Base-by-base conservation (phyloP, 192 early-diverging fungal species). In the Dissophora ornata region DNA sequence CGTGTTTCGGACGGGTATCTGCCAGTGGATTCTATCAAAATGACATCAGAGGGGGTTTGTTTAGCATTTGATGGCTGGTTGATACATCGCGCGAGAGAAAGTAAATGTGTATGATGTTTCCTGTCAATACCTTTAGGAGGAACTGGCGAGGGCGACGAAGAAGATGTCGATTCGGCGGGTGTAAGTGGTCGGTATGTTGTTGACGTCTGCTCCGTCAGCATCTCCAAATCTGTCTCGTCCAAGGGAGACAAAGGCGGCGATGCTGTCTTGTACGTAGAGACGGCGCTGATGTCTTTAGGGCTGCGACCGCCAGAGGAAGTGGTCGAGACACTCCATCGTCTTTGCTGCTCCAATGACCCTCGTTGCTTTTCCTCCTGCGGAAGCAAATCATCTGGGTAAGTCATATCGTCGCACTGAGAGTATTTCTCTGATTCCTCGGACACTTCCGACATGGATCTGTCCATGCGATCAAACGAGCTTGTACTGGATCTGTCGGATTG, bases 241-340 rank as follows among this genome's bases (percentile, higher is more conserved):
- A 15, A 25, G 3, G 41, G 15, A 13, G 56, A 58, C 56, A 58
- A 45, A 6, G 41, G 41, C 24, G 56, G 56, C 15, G 57, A 60
- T 8, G 44, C 12, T 16, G 24, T 40, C 34, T 18, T 45, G 8
- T 28, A 29, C 10, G 3, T 15, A 8, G 28, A 30, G 44, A 13
- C 33, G 24, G 9, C 44, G 44, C 44, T 45, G 44, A 6, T 45
- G 9, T 45, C 18, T n/a, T 10, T 10, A n/a, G 15, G 6, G 44
- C 44, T 38, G 36, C 36, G 6, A 38, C 36, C 13, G 36, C 36
- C 13, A 38, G n/a, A 9, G 36, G 36, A 38, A 38, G 36, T 38
- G 36, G 36, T 9, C 13, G 36, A 6, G 36, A 38, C 36, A 38
- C 36, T 38, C 36, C 6, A 13, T 38, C 36, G 36, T 38, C 36